Conservation (phyloP, 352 stramenopile species). For the Globisporangium abappressorium region DNA sequence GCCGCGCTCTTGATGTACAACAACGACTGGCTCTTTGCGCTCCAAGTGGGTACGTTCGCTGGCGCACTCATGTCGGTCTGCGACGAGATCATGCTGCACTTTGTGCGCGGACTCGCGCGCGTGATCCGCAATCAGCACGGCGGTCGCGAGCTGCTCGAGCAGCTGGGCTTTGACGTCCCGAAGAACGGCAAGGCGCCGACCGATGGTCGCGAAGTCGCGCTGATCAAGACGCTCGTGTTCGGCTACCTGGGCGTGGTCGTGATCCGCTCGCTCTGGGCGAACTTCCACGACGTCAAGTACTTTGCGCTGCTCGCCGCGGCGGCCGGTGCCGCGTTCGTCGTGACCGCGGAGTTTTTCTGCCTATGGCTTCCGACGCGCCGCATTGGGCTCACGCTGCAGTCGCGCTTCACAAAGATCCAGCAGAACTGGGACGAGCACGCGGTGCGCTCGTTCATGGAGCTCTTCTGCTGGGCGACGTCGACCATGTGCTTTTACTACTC, state of each 20-base stretch:
- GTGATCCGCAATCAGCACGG: constrained; percentile 72
- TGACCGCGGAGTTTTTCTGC: constrained; percentile 75
- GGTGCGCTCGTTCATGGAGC: constrained; percentile 51
- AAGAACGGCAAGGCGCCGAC: constrained; percentile 66
- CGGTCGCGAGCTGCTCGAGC: constrained; percentile 50
- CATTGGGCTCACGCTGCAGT: constrained; percentile 70
- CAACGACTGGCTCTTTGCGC: constrained; percentile 49
- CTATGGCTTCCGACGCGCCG: constrained; percentile 74
- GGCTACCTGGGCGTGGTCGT: constrained; percentile 66
- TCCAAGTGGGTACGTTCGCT: constrained; percentile 72
- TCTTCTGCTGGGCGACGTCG: constrained; percentile 56
- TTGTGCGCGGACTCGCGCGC: constrained; percentile 54
- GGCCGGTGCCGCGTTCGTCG: constrained; percentile 66
- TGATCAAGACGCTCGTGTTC: constrained; percentile 82
- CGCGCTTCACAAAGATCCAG: constrained; percentile 55
- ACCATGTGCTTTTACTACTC: constrained; percentile 62
- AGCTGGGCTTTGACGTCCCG: constrained; percentile 69
- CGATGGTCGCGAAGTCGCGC: constrained; percentile 58
- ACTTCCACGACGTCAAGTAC: constrained; percentile 69
- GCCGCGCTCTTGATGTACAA: constrained; percentile 56
- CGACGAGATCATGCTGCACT: constrained; percentile 71
- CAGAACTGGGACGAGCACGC: constrained; percentile 62
- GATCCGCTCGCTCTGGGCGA: constrained; percentile 58
- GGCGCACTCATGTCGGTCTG: constrained; percentile 80
- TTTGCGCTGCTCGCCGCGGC: constrained; percentile 66